Evolutionary conservation across 1,284 basidiomycete genomes (phyloP).

Genomic region (Irpex sp.): DNA sequence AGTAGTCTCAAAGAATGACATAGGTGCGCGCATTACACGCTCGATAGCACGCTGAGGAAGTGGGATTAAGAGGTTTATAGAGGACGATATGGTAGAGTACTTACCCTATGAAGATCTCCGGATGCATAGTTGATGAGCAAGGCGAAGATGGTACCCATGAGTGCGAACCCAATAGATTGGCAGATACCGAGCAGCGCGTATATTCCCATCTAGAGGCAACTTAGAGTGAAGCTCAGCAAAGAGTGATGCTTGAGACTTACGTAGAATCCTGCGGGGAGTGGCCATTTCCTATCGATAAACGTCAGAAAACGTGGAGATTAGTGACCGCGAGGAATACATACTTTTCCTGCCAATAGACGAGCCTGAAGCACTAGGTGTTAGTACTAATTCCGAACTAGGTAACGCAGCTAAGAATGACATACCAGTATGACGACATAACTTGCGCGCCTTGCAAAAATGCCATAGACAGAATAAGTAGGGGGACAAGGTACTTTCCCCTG

Average conservation of each 20-base stretch:
- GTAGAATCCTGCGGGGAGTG: conserved; percentile 53
- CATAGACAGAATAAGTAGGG: conserved; percentile 48
- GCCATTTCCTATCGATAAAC: conserved; percentile 38
- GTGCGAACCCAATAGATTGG: conserved; percentile 49
- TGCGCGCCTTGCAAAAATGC: conserved; percentile 55
- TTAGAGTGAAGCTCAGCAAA: conserved; percentile 1
- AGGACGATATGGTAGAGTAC: background rate
- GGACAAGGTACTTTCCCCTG: conserved; percentile 49
- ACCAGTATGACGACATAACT: conserved; percentile 70
- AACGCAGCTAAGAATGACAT: conserved; percentile 12
- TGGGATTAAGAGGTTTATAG: conserved; percentile 13
- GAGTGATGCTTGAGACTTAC: conserved; percentile 31
- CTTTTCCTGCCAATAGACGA: conserved; percentile 70
- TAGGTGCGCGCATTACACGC: conserved; percentile 72
- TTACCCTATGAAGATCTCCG: conserved; percentile 40
- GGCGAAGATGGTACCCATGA: conserved; percentile 52
- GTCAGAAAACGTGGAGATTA: conserved; percentile 4
- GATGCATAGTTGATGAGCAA: conserved; percentile 67
- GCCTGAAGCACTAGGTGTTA: conserved; percentile 32
- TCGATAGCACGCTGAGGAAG: conserved; percentile 47
- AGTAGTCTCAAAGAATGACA: conserved; percentile 89
- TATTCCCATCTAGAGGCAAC: conserved; percentile 53
- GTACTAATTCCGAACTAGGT: background rate
- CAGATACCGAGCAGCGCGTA: conserved; percentile 55
- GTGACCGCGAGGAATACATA: conserved; percentile 20